phyloP scores from a whole-genome alignment of 2,329 filamentous ascomycete species.

The Arachnopeziza araneosa region DNA sequence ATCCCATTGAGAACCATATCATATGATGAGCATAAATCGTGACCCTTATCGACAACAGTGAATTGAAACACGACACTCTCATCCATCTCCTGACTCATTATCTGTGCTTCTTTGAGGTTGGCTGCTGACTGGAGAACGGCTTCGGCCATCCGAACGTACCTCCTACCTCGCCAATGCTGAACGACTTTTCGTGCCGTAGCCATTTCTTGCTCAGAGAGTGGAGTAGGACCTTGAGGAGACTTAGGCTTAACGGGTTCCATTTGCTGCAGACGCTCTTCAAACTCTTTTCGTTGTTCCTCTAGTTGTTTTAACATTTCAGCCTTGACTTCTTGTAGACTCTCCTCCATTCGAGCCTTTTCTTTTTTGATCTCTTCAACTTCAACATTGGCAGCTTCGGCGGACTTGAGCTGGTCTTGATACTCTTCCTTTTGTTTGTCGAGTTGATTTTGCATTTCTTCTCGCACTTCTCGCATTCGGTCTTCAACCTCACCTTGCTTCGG shows the following conservation, averaged over 20 bases:
- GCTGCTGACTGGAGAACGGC: conserved; percentile 82
- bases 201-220: conserved; percentile 65
- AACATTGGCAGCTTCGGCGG: conserved; percentile 65
- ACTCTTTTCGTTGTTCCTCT: conserved; percentile 74
- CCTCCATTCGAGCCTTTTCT: conserved; percentile 82
- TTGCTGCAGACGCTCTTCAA: conserved; percentile 77
- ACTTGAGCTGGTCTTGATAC: conserved; percentile 71
- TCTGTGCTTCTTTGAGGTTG: conserved; percentile 87
- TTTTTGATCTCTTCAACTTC: conserved; percentile 79
- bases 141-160: conserved; percentile 92
- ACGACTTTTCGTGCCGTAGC: conserved; percentile 61
- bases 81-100: conserved; percentile 95
- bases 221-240: conserved; percentile 35
- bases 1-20: conserved; percentile 93
- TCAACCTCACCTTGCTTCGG: conserved; percentile 74
- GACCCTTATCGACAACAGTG: conserved; percentile 80
- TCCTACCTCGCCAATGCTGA: conserved; percentile 73
- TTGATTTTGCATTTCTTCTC: conserved; percentile 78
- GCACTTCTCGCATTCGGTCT: conserved; percentile 65
- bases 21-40: conserved; percentile 87
- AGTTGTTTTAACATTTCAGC: conserved; percentile 86
- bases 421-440: conserved; percentile 81
- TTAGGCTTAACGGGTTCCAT: conserved; percentile 57
- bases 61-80: conserved; percentile 95
- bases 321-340: conserved; percentile 70